Evolutionary conservation across 495 filamentous ascomycete genomes (phyloP).

Genomic region (Penicillium arizonense): DNA sequence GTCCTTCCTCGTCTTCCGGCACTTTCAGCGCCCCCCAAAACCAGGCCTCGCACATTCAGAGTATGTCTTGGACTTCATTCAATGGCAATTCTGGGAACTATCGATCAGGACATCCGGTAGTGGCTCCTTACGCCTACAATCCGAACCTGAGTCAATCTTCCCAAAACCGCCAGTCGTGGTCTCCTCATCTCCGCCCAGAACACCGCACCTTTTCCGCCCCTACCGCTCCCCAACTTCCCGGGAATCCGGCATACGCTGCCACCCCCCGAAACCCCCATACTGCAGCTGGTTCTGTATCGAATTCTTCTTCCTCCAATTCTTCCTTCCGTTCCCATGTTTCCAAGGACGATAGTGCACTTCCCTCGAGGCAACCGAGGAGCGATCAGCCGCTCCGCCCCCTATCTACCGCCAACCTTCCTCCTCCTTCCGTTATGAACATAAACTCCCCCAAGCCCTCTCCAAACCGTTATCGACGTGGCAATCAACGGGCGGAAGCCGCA

Average conservation of each 20-base stretch:
- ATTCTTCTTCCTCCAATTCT: constrained; percentile 48
- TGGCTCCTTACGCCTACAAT: constrained; percentile 86
- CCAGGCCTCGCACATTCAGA: constrained; percentile 50
- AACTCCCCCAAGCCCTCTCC: constrained; percentile 60
- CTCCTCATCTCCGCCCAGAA: constrained; percentile 63
- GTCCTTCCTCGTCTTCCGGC: constrained; percentile 70
- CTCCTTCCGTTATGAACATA: constrained; percentile 41
- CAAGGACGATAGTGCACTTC: constrained; percentile 49
- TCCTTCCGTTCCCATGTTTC: constrained; percentile 41
- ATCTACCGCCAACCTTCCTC: constrained; percentile 50
- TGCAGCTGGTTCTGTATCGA: constrained; percentile 61
- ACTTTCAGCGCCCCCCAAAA: constrained; percentile 39
- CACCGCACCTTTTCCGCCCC: constrained; percentile 67
- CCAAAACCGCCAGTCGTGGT: constrained; percentile 57
- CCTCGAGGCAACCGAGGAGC: constrained; percentile 36
- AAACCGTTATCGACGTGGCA: constrained; percentile 64
- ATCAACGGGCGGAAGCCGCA: constrained; percentile 47
- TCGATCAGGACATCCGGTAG: constrained; percentile 62
- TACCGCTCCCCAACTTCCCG: constrained; percentile 47
- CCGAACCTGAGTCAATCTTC: constrained; percentile 59
- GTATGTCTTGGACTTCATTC: constrained; percentile 64
- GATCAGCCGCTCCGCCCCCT: constrained; percentile 48
- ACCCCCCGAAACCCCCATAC: constrained; percentile 53
- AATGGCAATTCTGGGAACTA: constrained; percentile 62
- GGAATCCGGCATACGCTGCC: constrained; percentile 39